Evolutionary conservation across 129 eudicot species (phyloP), one percentile per base, ranked within the genome.

Genomic region (Tanacetum coccineum): DNA sequence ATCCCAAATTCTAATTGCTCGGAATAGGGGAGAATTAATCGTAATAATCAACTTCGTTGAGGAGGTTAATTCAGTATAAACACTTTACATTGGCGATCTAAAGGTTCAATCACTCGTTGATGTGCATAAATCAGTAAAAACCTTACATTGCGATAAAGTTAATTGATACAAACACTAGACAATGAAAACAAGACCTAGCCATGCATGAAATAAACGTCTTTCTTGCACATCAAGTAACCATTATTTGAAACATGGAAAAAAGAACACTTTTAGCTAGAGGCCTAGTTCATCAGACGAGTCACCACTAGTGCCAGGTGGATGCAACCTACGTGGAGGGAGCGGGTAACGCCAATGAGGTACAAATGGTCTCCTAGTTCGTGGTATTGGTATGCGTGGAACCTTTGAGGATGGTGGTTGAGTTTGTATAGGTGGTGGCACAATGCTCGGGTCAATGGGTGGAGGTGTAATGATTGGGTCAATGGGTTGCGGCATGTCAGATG

Each of bases 171-270:
- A 26, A 71, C 5, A 11, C 7, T 67, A 52, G 13, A 47, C 14
- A 67, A 63, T 42, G 20, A 13, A 67, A 53, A 53, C 62, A 67
- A 58, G 13, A 58, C 59, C 66, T 25, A 18, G 22, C 21, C 45
- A 56, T 74, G 70, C 42, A 15, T 72, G 40, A 45, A 72, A 39
- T 26, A 14, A 0, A 36, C 63, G 10, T 62, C 60, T 71, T 70
- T 72, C 25, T 42, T 13, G 46, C 42, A 62, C 64, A 72, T 62
- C 55, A 51, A 60, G 76, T 48, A 28, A 61, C 20, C 14, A 57
- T 74, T 66, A 66, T 56, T 74, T 62, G 55, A 21, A 39, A 62
- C 45, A 32, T 36, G 40, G 7, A 36, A 30, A 2, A 17, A 46
- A 55, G 36, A 32, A 60, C 12, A 32, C 51, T 48, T 71, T 17